A percentile compares a stretch with the other conserved stretches of the same genome.
Conservation (phyloP, 2,329 filamentous ascomycete genomes). For the Botryosphaeria dothidea region DNA sequence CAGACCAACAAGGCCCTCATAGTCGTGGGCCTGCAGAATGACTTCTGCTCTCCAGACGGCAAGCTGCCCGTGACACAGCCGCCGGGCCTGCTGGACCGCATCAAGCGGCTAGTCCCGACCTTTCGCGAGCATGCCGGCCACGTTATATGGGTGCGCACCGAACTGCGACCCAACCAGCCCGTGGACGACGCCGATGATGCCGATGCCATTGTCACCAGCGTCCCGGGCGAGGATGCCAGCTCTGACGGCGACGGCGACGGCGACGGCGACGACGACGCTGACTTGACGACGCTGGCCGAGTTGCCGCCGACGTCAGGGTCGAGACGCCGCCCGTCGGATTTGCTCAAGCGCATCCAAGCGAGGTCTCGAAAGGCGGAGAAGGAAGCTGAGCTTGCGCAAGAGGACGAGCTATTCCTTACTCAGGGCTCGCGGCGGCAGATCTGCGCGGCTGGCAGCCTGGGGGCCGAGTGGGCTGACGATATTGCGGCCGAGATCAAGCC, state of each 20-base stretch:
- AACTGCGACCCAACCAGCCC: conserved; percentile 65
- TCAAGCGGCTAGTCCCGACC: conserved; percentile 65
- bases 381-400: conserved; percentile 25
- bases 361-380: conserved; percentile 24
- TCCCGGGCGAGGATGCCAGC: conserved; percentile 33
- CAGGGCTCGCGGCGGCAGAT: conserved; percentile 39
- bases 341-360: conserved; percentile 39
- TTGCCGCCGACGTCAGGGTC: conserved; percentile 38
- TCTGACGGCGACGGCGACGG: conserved; percentile 31
- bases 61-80: conserved; percentile 66
- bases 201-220: conserved; percentile 45
- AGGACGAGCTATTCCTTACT: conserved; percentile 49
- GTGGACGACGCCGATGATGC: conserved; percentile 52
- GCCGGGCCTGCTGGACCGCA: conserved; percentile 65
- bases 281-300: conserved; percentile 23
- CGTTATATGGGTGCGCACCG: conserved; percentile 82
- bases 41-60: conserved; percentile 73
- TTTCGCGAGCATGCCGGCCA: conserved; percentile 70
- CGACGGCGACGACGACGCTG: conserved; percentile 20
- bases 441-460: conserved; percentile 44
- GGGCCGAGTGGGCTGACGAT: conserved; percentile 53
- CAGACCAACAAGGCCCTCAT: conserved; percentile 70
- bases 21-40: conserved; percentile 85
- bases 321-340: conserved; percentile 31
- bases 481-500: conserved; percentile 53